phyloP scores from a whole-genome alignment of 2,329 filamentous ascomycete genomes.

The Verticillium alfalfae region DNA sequence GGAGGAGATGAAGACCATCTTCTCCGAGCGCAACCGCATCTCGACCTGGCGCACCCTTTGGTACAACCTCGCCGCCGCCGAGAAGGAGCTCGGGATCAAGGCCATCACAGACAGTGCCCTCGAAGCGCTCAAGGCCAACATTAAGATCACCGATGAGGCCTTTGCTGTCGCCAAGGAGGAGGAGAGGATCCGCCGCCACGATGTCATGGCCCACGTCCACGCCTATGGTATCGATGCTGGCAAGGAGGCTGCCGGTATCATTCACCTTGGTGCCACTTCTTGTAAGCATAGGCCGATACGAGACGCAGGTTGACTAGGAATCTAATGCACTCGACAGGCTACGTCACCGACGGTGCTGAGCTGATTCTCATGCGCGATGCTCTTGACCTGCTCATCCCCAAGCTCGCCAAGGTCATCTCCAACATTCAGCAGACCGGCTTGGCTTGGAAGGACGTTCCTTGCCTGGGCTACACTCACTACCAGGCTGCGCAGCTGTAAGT shows the following conservation, averaged over 20 bases:
- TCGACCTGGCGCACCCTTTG: slow-evolving; percentile 82
- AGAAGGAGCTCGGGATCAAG: slow-evolving; percentile 73
- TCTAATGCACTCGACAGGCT: slow-evolving; percentile 15
- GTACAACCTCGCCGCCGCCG: slow-evolving; percentile 75
- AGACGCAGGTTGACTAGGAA: neutral
- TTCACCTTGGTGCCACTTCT: slow-evolving; percentile 65
- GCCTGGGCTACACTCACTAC: slow-evolving; percentile 72
- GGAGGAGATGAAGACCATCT: slow-evolving; percentile 71
- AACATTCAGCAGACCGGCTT: slow-evolving; percentile 70
- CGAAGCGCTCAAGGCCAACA: slow-evolving; percentile 67
- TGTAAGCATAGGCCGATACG: neutral
- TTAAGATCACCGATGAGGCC: slow-evolving; percentile 71
- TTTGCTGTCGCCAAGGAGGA: slow-evolving; percentile 71
- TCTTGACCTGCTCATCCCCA: slow-evolving; percentile 69
- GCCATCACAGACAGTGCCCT: slow-evolving; percentile 69
- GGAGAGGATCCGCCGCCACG: slow-evolving; percentile 65
- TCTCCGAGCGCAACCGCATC: slow-evolving; percentile 69
- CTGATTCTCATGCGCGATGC: slow-evolving; percentile 66
- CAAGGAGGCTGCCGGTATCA: slow-evolving; percentile 70
- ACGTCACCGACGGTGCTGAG: slow-evolving; percentile 70
- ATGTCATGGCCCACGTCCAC: slow-evolving; percentile 48
- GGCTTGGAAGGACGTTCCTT: slow-evolving; percentile 65
- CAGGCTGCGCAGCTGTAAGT: slow-evolving; percentile 47
- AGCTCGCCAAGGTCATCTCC: slow-evolving; percentile 71
- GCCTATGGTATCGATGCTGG: slow-evolving; percentile 70